Base-by-base conservation (phyloP, 2,329 filamentous ascomycete genomes). In the Fusarium proliferatum region DNA sequence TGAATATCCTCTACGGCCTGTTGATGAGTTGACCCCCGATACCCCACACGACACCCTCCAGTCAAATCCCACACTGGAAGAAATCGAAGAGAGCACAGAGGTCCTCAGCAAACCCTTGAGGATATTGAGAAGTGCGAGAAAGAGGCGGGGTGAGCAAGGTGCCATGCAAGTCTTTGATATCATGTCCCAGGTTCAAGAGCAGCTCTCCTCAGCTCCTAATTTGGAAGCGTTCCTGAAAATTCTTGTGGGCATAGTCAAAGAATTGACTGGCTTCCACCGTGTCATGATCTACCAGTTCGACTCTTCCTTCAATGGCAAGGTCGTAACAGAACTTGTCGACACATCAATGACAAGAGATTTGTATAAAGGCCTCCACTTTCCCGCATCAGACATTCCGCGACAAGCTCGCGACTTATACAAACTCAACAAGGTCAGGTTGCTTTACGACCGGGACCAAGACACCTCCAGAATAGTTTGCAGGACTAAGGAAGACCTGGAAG, bases 211-310 rank as follows among this genome's bases (percentile, higher is more conserved):
- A 33, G 93, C 94, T 3, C 86, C 90, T 1, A 91, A 88, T 67
- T 84, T 97, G 2, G 91, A 94, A 2, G 86, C 81, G 2, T 94
- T 97, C 67, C 84, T 97, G 42, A 96, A 96, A 76, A 91, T 95
- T 10, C 82, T 96, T 6, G 93, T 96, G 0, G 94, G 94, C 1
- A 92, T 97, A 12, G 90, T 97, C 39, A 97, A 97, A 79, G 95
- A 97, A 78, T 80, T 97, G 55, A 97, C 94, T 0, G 94, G 95
- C 0, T 97, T 97, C 73, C 95, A 97, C 79, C 92, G 95, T 17
- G 94, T 97, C 53, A 95, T 97, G 93, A 88, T 97, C 4, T 97
- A 97, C 78, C 94, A 97, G 80, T 97, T 97, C 72, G 95, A 97
- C 80, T 86, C 90, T 9, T 82, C 87, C 2, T 96, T 92, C 86